Evolutionary conservation across 1,139 yeast species (phyloP), one percentile per base, ranked within the genome.

Genomic region (Ogataea hybrid): DNA sequence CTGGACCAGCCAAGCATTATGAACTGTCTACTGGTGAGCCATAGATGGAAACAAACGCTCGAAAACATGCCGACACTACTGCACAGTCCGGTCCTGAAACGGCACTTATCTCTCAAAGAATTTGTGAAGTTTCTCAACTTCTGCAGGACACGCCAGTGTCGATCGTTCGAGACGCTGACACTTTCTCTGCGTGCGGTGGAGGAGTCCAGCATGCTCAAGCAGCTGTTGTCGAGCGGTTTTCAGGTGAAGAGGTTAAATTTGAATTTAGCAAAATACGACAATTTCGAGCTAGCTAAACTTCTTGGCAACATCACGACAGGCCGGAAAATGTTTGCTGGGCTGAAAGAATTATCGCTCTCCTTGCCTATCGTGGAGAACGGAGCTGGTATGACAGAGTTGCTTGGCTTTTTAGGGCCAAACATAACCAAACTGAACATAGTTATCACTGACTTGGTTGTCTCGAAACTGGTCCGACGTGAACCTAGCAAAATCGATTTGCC

Each of bases 121-220:
- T 53, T 57, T 39, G 40, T 46, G 7, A 42, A 46, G 16, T 51
- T 57, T 18, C 15, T 49, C 16, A 33, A 25, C 2, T 44, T 47
- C 16, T 42, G 47, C 22, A 22, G 27, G 9, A 34, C 39, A 3
- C 41, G 42, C 6, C 43, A 47, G 28, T 28, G 40, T 8, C 38
- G 39, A 5, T 28, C 50, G 5, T 34, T 36, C 6, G 25, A 10
- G 5, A 46, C 46, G 14, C 22, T 53, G 8, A 21, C 40, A 2
- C 15, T 58, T 10, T 42, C 42, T 8, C 50, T 55, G 5, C 43
- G 49, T 16, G 35, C 47, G 16, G 21, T 39, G 6, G 56, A 49
- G 15, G 63, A 58, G 42, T 39, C 48, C 25, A 37, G 40, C 10
- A 48, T 57, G n/a, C n/a, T 56, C 6, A 45, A 44, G n/a, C 42